These are phyloP conservation scores for Aciculosporium take DNA, from an alignment of 2,329 filamentous ascomycete genomes.

Conservation along the genomic window DNA sequence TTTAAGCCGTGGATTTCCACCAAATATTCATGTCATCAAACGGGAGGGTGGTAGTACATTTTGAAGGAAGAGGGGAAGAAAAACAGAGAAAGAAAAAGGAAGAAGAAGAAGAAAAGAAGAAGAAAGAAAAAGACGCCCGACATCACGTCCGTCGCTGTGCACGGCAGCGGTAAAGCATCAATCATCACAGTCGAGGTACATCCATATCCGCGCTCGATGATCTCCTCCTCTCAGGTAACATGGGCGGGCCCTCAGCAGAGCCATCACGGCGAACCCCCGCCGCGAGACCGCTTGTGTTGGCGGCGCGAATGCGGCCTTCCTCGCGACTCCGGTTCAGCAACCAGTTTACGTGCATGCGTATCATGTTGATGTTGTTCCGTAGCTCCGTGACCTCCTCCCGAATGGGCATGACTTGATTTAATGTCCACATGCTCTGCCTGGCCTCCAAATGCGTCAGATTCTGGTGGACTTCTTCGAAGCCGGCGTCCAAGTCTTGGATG, in stretches of 20 bases:
- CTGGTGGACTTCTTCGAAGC: conserved; percentile 42
- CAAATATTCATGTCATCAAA: too few species aligned
- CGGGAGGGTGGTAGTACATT: too few species aligned
- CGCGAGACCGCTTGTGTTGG: conserved; percentile 20
- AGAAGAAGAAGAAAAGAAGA: too few species aligned
- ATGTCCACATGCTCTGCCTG: conserved; percentile 44
- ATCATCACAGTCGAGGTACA: conserved; percentile 20
- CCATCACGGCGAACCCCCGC: conserved; percentile 18
- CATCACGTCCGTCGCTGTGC: too few species aligned
- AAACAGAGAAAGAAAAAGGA: too few species aligned
- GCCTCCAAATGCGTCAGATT: conserved; percentile 44
- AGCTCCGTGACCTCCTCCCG: conserved; percentile 49
- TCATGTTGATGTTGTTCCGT: conserved; percentile 40
- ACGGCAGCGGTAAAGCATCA: background rate
- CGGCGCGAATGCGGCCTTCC: conserved; percentile 27
- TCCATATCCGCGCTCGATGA: conserved; percentile 25
- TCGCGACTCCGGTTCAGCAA: conserved; percentile 38
- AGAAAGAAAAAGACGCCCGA: too few species aligned
- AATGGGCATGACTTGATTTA: conserved; percentile 47
- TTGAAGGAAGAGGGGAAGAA: too few species aligned
- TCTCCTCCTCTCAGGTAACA: conserved; percentile 21
- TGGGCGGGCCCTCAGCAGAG: conserved; percentile 13
- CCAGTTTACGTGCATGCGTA: conserved; percentile 46
- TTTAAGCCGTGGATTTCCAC: too few species aligned
- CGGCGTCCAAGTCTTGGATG: conserved; percentile 28